A percentile compares a stretch with the other conserved stretches of the same genome.
phyloP scores from a whole-genome alignment of 257 asterid genomes.

The Agastache rugosa region DNA sequence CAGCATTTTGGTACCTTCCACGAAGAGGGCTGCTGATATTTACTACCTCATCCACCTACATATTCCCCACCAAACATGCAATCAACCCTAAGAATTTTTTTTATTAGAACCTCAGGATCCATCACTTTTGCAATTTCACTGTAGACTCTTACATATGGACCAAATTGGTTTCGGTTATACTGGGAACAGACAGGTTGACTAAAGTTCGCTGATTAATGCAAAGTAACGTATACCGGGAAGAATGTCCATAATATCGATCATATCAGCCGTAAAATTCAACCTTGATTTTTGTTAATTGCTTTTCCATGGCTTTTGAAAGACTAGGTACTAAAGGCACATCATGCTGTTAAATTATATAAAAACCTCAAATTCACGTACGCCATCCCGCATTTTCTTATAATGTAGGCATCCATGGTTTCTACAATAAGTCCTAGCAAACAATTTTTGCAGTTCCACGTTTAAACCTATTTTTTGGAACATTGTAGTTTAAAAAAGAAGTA shows the following conservation, averaged over 20 bases:
- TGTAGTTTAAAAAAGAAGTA: neutral
- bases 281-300: neutral
- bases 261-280: slow-evolving; percentile 13
- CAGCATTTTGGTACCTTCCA: slow-evolving; percentile 76
- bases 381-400: neutral
- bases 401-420: neutral
- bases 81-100: slow-evolving; percentile 18
- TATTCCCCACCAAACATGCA: slow-evolving; percentile 32
- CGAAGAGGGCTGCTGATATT: slow-evolving; percentile 84
- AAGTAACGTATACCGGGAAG: neutral
- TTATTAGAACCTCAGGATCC: slow-evolving; percentile 17
- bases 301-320: neutral
- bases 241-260: slow-evolving; percentile 1
- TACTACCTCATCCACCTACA: slow-evolving; percentile 92
- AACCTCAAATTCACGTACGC: neutral
- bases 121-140: neutral
- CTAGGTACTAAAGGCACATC: slow-evolving; percentile 11
- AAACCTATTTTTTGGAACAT: neutral
- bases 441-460: neutral
- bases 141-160: slow-evolving; percentile 1
- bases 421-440: neutral
- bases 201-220: neutral
- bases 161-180: neutral
- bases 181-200: neutral
- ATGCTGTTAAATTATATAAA: neutral